Evolutionary conservation across 2,329 filamentous ascomycete species (phyloP), one percentile per base, ranked within the genome.

Genomic region (Beauveria brongniartii): DNA sequence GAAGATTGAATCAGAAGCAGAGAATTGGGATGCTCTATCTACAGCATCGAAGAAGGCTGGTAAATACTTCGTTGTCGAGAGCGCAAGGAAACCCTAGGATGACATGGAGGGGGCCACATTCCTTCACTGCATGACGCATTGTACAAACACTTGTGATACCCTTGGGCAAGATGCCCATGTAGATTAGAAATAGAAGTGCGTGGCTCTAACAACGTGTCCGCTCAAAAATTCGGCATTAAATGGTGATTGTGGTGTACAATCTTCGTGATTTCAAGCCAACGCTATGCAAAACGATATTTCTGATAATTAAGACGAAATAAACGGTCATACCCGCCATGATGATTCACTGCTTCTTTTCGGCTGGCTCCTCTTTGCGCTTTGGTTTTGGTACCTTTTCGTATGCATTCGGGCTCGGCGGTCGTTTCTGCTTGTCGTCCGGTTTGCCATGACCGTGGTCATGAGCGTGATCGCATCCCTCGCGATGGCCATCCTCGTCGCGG

Each of bases 51-150:
- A 82, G 67, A 91, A 79, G 59, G 82, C 82, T 5, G 90, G 89
- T 16, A 83, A 81, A 65, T 95, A 87, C 68, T 93, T 95, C 66
- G 85, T 93, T 8, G 91, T 94, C 2, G 83, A 90, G 64, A 86
- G 82, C 65, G 80, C 78, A 40, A 81, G 79, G 64, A 71, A 73
- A 61, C 65, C 68, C 3, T 22, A 65, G 66, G 24, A 26, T 26
- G 7, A 12, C 4, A 20, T 66, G 62, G 63, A n/a, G 61, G 54
- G 34, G 64, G 64, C 16, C 66, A 53, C 10, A n/a, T 20, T 37
- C 2, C 12, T 37, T 14, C 16, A 47, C 54, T 9, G n/a, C 28
- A 18, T 40, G 30, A 16, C 50, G 28, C 48, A 40, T 34, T 56
- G 34, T 24, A 51, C 24, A 24, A 58, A 20, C 48, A 47, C 52